phyloP scores from a whole-genome alignment of 2,329 filamentous ascomycete genomes.

The Apiospora marii region DNA sequence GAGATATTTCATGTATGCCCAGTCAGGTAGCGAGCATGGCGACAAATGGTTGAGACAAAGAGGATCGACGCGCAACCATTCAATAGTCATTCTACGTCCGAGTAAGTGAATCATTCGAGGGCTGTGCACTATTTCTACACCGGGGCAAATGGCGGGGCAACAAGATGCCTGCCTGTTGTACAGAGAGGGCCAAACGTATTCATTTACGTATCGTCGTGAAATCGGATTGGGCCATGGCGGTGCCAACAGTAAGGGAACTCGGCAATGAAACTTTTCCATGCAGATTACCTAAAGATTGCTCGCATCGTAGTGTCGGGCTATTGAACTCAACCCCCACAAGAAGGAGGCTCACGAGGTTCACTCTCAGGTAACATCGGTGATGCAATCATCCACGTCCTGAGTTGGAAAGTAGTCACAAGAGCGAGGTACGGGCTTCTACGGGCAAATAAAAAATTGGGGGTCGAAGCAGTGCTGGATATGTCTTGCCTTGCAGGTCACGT shows the following conservation, averaged over 20 bases:
- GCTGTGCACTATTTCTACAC: background rate
- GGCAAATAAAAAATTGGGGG: conserved; percentile 4
- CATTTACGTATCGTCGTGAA: background rate
- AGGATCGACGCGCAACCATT: background rate
- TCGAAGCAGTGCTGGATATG: background rate
- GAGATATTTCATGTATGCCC: background rate
- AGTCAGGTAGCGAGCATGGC: background rate
- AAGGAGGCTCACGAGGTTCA: conserved; percentile 4
- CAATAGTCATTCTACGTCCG: conserved; percentile 2
- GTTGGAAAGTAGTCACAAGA: conserved; percentile 9
- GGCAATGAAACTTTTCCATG: background rate
- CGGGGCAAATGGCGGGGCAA: background rate
- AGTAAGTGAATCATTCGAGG: conserved; percentile 4
- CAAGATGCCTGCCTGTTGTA: background rate
- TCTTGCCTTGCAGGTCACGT: conserved; percentile 12
- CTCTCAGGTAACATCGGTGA: conserved; percentile 3
- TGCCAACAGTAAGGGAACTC: background rate
- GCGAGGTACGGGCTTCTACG: background rate
- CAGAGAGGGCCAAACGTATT: background rate
- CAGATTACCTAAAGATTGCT: background rate
- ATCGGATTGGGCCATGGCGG: background rate
- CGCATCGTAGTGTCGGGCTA: background rate
- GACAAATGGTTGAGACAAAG: background rate
- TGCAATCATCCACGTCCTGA: background rate
- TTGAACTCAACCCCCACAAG: background rate